A percentile compares a stretch with the other conserved stretches of the same genome.
These are phyloP conservation scores for Brassica rapa DNA, from an alignment of 345 rosid genomes.

Conservation along the genomic window DNA sequence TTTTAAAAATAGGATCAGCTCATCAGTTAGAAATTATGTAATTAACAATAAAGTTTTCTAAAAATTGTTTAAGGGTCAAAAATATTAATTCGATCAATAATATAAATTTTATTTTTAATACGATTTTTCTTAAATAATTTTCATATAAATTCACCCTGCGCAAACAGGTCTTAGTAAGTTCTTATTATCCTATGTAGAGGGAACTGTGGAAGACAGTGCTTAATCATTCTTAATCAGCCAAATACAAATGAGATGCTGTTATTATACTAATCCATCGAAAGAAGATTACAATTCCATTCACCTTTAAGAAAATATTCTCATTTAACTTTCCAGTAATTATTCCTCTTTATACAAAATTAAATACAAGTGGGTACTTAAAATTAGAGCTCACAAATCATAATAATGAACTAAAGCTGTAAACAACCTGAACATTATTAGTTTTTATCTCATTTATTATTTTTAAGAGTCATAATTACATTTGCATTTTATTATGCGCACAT, in stretches of 20 bases:
- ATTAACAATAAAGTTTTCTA: too few species aligned
- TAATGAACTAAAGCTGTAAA: slow-evolving; percentile 8
- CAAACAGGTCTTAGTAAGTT: neutral
- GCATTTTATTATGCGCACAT: slow-evolving; percentile 13
- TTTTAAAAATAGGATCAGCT: too few species aligned
- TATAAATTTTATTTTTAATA: too few species aligned
- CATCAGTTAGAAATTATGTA: too few species aligned
- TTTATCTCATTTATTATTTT: slow-evolving; percentile 13
- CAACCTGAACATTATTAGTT: slow-evolving; percentile 21
- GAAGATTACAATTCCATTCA: slow-evolving; percentile 13
- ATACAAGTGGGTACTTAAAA: slow-evolving; percentile 20
- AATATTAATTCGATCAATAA: too few species aligned
- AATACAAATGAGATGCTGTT: slow-evolving; percentile 7
- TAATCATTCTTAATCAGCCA: slow-evolving; percentile 28
- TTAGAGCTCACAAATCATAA: neutral
- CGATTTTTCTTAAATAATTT: too few species aligned
- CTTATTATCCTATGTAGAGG: slow-evolving; percentile 10
- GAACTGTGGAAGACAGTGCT: slow-evolving; percentile 15
- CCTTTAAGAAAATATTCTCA: neutral
- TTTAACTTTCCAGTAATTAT: slow-evolving; percentile 13
- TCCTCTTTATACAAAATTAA: slow-evolving; percentile 15
- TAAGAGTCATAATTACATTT: slow-evolving; percentile 2
- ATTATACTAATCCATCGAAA: slow-evolving; percentile 22
- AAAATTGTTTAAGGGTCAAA: too few species aligned
- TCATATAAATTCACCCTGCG: too few species aligned